These are phyloP conservation scores for Bipolaris sorokiniana DNA, from an alignment of 2,329 filamentous ascomycete species.

Conservation along the genomic window DNA sequence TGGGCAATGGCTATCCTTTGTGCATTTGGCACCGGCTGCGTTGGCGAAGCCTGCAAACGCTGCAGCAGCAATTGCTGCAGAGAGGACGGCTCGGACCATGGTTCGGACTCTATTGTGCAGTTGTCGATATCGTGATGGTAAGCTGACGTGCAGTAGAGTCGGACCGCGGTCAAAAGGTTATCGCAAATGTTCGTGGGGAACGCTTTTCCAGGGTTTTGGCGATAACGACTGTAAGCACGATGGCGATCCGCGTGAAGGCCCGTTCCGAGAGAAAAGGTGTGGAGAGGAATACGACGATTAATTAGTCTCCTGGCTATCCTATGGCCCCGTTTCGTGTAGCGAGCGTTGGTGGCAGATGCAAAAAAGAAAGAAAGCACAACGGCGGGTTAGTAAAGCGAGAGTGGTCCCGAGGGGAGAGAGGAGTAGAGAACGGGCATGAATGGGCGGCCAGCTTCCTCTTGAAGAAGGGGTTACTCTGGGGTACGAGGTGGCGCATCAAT, in stretches of 20 bases:
- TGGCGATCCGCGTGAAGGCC: constrained; percentile 4
- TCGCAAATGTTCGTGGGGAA: constrained; percentile 3
- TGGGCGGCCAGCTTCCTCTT: constrained; percentile 7
- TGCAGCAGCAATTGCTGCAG: constrained; percentile 38
- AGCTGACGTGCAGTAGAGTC: constrained; percentile 38
- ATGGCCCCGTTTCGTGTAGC: constrained; percentile 22
- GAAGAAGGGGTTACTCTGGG: constrained; percentile 10
- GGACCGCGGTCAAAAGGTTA: constrained; percentile 3
- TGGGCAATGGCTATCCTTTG: constrained; percentile 67
- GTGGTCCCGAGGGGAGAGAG: constrained; percentile 7
- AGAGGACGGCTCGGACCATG: constrained; percentile 41
- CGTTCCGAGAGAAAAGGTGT: neutral
- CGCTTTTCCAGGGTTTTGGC: constrained; percentile 6
- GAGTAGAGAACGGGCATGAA: constrained; percentile 3
- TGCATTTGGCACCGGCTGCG: constrained; percentile 49
- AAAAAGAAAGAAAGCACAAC: constrained; percentile 10
- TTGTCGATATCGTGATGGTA: constrained; percentile 41
- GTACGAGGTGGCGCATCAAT: constrained; percentile 7
- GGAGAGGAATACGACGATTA: constrained; percentile 3
- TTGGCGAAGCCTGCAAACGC: constrained; percentile 34
- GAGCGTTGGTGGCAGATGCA: constrained; percentile 25
- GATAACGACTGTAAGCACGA: constrained; percentile 2
- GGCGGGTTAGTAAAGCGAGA: constrained; percentile 15
- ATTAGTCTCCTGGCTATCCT: constrained; percentile 21
- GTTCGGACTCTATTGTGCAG: constrained; percentile 22